A percentile compares a stretch with the other conserved stretches of the same genome.
phyloP scores from a whole-genome alignment of 495 filamentous ascomycete genomes.

The Lepidopterella palustris region DNA sequence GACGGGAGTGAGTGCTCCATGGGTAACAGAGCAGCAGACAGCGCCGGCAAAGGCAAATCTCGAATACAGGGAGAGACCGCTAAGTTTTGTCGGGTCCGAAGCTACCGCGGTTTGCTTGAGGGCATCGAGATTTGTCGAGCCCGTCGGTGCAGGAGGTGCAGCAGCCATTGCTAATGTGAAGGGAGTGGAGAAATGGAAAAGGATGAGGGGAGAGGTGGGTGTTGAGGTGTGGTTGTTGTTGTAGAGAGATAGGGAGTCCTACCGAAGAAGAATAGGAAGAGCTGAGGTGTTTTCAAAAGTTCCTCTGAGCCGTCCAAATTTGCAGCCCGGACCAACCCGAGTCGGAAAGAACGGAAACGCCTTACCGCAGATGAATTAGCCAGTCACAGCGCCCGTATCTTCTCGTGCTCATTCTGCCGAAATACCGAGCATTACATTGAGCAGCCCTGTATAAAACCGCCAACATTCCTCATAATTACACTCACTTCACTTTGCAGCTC shows the following conservation, averaged over 20 bases:
- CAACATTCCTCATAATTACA: too few relatives aligned
- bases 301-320: background rate
- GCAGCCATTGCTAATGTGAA: constrained; percentile 14
- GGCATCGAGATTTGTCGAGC: constrained; percentile 38
- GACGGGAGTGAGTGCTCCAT: constrained; percentile 85
- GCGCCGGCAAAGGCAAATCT: constrained; percentile 90
- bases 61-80: constrained; percentile 42
- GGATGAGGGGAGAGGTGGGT: background rate
- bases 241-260: background rate
- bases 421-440: background rate
- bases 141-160: constrained; percentile 32
- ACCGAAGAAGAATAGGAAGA: too few relatives aligned
- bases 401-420: background rate
- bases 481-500: too few relatives aligned
- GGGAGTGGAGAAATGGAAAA: background rate
- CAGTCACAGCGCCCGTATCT: background rate
- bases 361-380: background rate
- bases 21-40: constrained; percentile 89
- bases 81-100: constrained; percentile 33
- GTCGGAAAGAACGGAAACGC: background rate
- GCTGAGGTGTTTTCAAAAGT: background rate
- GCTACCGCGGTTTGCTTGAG: constrained; percentile 31
- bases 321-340: background rate
- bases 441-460: background rate
- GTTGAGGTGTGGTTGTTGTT: background rate